Evolutionary conservation across 176 grass and related monocot genomes (phyloP), one percentile per base, ranked within the genome.

Genomic region (Thalia dealbata): DNA sequence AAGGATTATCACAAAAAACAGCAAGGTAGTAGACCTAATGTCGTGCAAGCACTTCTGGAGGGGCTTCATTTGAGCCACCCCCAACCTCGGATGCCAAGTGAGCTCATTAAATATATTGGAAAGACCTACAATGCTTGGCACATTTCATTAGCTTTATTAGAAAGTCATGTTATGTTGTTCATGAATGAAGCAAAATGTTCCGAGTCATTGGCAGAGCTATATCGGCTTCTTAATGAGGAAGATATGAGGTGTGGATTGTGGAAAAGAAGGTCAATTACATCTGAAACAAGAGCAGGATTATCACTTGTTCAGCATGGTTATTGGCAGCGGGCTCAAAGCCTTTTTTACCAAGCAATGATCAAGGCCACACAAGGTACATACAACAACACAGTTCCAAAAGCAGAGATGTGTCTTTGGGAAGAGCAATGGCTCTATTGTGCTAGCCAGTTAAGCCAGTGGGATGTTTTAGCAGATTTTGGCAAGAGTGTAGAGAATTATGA

Each of bases 351-450:
- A 74, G 95, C 95, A 72, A 99, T 99, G 95, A 99, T 99, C 59
- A 99, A 99, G 87, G 87, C 95, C 79, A 99, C 95, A 77, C 95
- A 99, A 79, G 95, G 95, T 68, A 99, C 95, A 54, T 93, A 99
- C 60, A 99, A 88, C 80, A 99, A 99, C n/a, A 86, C 62, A 6
- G 95, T 99, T 70, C 85, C 95, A 7, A 99, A 93, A 70, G 90
- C 90, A 76, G 95, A 99, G 85, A 99, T 99, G 95, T 99, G 95
- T 72, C 90, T 99, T 69, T 99, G 95, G 95, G 95, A 99, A 78
- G 95, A 99, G 75, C 90, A 93, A 67, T 99, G 95, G 95, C 74
- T 99, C 19, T 84, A 80, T 50, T 99, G 95, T 75, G 95, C 95
- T 0, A 71, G 85, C 79, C 95, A 99, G 66, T 86, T 99, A 84